Evolutionary conservation across 208 protist genomes (phyloP), one percentile per base, ranked within the genome.

Genomic region (Lotmaria passim): DNA sequence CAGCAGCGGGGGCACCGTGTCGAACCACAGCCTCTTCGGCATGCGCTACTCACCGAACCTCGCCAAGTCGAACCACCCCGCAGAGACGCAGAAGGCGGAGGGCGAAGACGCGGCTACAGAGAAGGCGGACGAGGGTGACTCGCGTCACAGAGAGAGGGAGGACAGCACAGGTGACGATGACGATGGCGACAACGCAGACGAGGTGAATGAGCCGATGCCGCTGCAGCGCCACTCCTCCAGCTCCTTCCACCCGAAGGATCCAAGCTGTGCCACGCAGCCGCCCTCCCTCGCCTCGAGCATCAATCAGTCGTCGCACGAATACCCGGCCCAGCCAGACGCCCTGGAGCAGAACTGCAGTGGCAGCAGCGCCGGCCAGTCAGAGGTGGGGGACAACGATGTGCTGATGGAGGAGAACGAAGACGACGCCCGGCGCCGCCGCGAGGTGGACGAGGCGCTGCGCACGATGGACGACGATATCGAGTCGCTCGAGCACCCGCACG

Each of bases 291-390:
- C 63, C 6, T 41, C 63, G 44, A 71, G 63, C 57, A 28, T 66
- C 2, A 71, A 53, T 39, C 55, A n/a, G 15, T 59, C 63, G 3
- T 43, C 61, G 41, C 71, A 51, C 24, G 58, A 61, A 21, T 38
- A 48, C 48, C 46, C 59, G 0, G 8, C 36, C 4, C 55, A 77
- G 28, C 39, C 17, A 10, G 74, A 74, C 46, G 44, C 11, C 36
- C 23, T 59, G 11, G 59, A 78, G 28, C 57, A 67, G 26, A 79
- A 69, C 60, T 66, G 63, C 55, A 62, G 61, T 31, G 57, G 63
- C 68, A 72, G 62, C 75, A 75, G 68, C 57, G 52, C 65, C 38
- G 60, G 63, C 1, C 62, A 81, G 58, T 75, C 63, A 21, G 67
- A 75, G 47, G 59, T 60, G 26, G 59, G 64, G n/a, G 71, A 77